A percentile compares a stretch with the other conserved stretches of the same genome.
Conservation (phyloP, 257 asterid species). For the Nicotiana otophora region DNA sequence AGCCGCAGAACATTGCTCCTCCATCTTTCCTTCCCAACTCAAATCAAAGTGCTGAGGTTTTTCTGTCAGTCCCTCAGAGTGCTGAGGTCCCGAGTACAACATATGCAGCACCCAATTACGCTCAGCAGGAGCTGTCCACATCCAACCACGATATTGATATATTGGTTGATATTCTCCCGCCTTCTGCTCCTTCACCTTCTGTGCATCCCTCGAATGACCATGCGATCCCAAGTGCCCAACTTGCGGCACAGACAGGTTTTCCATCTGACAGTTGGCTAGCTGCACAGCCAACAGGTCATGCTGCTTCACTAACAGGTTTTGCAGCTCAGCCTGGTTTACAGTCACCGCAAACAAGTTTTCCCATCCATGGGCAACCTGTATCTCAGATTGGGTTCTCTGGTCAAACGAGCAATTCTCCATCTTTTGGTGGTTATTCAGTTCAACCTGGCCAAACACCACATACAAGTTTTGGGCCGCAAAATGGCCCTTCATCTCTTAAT, state of each 20-base stretch:
- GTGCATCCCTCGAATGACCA: constrained; percentile 18
- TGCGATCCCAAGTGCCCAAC: constrained; percentile 28
- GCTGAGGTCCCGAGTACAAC: constrained; percentile 24
- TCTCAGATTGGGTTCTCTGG: constrained; percentile 5
- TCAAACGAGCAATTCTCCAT: constrained; percentile 17
- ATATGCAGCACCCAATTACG: constrained; percentile 11
- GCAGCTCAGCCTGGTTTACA: constrained; percentile 44
- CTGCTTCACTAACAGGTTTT: constrained; percentile 46
- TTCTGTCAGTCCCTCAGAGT: constrained; percentile 34
- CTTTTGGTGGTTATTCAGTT: constrained; percentile 34
- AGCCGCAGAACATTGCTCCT: constrained; percentile 32
- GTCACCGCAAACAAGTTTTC: constrained; percentile 15
- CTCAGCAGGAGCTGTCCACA: constrained; percentile 46
- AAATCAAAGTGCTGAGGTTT: constrained; percentile 31
- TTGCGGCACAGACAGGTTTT: constrained; percentile 20
- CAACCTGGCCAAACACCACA: constrained; percentile 42
- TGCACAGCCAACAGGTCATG: constrained; percentile 25
- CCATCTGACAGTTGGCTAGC: constrained; percentile 31
- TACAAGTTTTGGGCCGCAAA: constrained; percentile 43
- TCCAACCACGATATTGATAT: constrained; percentile 55
- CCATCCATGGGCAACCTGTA: background rate
- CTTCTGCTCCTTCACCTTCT: constrained; percentile 42
- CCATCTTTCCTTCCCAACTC: constrained; percentile 37
- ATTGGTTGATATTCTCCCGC: constrained; percentile 92
- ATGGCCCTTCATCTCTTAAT: constrained; percentile 35